These are phyloP conservation scores for Coemansia sp. DNA, from an alignment of 192 early-diverging fungal species.

Conservation along the genomic window DNA sequence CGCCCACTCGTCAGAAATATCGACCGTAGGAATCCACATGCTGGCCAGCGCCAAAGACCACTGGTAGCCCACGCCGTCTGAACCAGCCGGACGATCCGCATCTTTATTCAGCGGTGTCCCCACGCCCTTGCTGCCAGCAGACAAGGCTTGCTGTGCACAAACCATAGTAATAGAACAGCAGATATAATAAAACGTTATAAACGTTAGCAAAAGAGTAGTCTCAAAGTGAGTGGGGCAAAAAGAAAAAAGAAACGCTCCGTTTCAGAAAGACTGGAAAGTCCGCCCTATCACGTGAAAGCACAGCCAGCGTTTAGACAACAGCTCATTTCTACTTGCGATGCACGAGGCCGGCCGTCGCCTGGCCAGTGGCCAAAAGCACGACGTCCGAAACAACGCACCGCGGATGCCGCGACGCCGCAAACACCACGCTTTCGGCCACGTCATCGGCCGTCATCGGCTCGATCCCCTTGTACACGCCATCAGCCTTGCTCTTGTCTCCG, in stretches of 20 bases:
- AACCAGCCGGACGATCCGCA: neutral
- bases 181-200: neutral
- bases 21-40: constrained; percentile 11
- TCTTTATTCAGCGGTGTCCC: neutral
- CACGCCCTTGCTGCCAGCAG: neutral
- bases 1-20: constrained; percentile 25
- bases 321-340: constrained; percentile 21
- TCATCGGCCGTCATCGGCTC: constrained; percentile 69
- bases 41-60: constrained; percentile 14
- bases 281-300: constrained; percentile 14
- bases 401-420: constrained; percentile 67
- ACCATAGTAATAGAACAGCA: neutral
- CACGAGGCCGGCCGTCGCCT: constrained; percentile 26
- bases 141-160: neutral
- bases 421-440: constrained; percentile 76
- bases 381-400: constrained; percentile 41
- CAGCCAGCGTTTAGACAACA: neutral
- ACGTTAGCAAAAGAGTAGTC: neutral
- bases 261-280: too few species aligned
- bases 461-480: constrained; percentile 75
- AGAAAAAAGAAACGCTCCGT: neutral
- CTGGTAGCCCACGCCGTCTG: neutral
- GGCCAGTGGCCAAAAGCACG: constrained; percentile 38
- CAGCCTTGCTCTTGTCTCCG: constrained; percentile 65
- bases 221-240: neutral